Base-by-base conservation (phyloP, 306 rosid species). In the Neltuma alba region DNA sequence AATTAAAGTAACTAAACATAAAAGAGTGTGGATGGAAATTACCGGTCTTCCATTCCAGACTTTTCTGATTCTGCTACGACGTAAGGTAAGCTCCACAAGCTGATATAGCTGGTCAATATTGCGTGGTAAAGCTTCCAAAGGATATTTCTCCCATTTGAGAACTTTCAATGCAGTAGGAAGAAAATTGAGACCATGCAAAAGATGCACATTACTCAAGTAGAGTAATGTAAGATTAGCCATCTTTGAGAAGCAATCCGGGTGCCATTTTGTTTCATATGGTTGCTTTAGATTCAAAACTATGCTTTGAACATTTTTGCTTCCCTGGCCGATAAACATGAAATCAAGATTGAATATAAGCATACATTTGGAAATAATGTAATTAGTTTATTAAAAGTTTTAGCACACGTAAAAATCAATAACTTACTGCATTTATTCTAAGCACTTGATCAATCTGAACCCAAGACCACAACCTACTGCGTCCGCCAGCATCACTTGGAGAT, bases 211-310 rank as follows among this genome's bases (percentile, higher is more conserved):
- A 6, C 12, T 18, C 12, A 68, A 9, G 9, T 27, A 28, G 30
- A 78, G 60, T 5, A 78, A 68, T 54, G 25, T 78, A 52, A 68
- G 81, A 54, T 58, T 42, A 20, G 4, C 0, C 76, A 55, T 78
- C 16, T 78, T 54, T 54, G 60, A 52, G 55, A 78, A 68, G 31
- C 54, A 16, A 50, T 68, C 8, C 0, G 31, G 42, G 6, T 68
- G 27, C 75, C 75, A 31, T 6, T 23, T 38, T 67, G 42, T 18
- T 27, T 28, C 42, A 12, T 38, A 12, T 57, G 68, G 33, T 16
- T 20, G 37, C 3, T 9, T 21, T 54, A 11, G 14, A 3, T 16
- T 20, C 55, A 78, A 21, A 36, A 18, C 34, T 7, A 78, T 40
- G 38, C 60, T 36, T 68, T 54, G 69, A 30, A 78, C 61, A 9